Base-by-base conservation (phyloP, 192 early-diverging fungal species). In the Coemansia sp. region DNA sequence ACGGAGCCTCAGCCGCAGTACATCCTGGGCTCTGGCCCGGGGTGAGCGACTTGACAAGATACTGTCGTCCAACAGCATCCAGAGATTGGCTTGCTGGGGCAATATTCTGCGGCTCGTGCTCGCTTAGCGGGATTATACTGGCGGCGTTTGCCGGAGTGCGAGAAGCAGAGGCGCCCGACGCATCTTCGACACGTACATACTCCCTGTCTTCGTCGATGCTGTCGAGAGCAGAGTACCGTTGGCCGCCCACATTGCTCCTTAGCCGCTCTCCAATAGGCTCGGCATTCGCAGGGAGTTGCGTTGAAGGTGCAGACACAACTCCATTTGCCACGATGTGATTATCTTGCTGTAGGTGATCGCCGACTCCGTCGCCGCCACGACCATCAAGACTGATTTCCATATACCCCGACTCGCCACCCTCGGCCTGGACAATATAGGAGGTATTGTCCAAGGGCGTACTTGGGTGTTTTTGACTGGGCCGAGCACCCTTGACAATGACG, bases 301-400 rank as follows among this genome's bases (percentile, higher is more conserved):
- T 23, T 10, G 62, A 63, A 15, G 62, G 37, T 15, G 21, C 17
- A 42, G 62, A 1, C 25, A 29, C 25, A n/a, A 12, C 25, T 29
- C n/a, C 50, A 12, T 53, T 25, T 5, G 11, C 50, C 12, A 25
- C 50, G 4, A 12, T 23, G 9, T 9, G 5, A 29, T 12, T 57
- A 14, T 57, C 29, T 19, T 29, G 55, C 15, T 57, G 55, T 31
- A 17, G 11, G 55, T 31, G 37, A 27, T 42, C 42, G 39, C 39
- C 37, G 38, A 25, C 62, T 1, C 51, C 51, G 50, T 36, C 62
- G n/a, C 38, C 48, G 67, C n/a, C 53, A 27, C 60, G 37, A 38
- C 63, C 48, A 6, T 67, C 63, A 32, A 79, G 72, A 15, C 61
- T 74, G 21, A 79, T 79, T 45, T 79, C 77, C 77, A 79, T 79